A percentile compares a stretch with the other conserved stretches of the same genome.
Conservation (phyloP, 2,329 filamentous ascomycete genomes). For the Fusarium sp. region DNA sequence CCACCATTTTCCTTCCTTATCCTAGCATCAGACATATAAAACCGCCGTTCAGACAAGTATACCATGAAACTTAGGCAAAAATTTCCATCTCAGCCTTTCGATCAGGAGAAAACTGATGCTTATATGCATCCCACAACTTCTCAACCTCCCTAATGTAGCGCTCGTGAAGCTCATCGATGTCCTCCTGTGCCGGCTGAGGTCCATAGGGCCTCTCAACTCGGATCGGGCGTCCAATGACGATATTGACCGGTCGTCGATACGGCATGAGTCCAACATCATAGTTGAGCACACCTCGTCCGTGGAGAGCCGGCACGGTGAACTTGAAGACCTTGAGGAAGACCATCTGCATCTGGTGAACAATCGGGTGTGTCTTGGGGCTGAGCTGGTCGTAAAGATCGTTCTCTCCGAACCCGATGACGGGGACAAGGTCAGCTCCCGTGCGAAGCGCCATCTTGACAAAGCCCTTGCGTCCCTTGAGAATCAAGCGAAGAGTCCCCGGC, state of each 20-base stretch:
- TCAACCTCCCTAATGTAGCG: constrained; percentile 81
- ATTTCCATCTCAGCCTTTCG: constrained; percentile 75
- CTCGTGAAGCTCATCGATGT: constrained; percentile 83
- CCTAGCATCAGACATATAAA: neutral
- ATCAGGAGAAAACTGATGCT: constrained; percentile 76
- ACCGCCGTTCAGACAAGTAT: neutral
- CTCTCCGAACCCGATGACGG: constrained; percentile 92
- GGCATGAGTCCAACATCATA: constrained; percentile 98
- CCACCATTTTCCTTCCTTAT: neutral
- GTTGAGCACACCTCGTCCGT: constrained; percentile 93
- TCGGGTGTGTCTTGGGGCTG: constrained; percentile 78
- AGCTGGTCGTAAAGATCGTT: constrained; percentile 97
- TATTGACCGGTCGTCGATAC: constrained; percentile 86
- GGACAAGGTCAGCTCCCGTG: constrained; percentile 92
- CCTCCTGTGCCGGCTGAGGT: constrained; percentile 73
- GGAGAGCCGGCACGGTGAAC: constrained; percentile 91
- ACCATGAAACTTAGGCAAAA: constrained; percentile 57
- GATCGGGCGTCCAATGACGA: constrained; percentile 89
- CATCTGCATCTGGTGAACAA: constrained; percentile 84
- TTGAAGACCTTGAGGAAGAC: constrained; percentile 86
- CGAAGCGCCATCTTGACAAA: constrained; percentile 94
- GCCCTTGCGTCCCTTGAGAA: constrained; percentile 86
- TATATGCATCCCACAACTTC: constrained; percentile 80
- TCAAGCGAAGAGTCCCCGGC: constrained; percentile 79
- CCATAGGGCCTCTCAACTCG: constrained; percentile 68